Base-by-base conservation (phyloP, 225 moss, liverwort and hornwort genomes). In the Sphagnum tenellum region DNA sequence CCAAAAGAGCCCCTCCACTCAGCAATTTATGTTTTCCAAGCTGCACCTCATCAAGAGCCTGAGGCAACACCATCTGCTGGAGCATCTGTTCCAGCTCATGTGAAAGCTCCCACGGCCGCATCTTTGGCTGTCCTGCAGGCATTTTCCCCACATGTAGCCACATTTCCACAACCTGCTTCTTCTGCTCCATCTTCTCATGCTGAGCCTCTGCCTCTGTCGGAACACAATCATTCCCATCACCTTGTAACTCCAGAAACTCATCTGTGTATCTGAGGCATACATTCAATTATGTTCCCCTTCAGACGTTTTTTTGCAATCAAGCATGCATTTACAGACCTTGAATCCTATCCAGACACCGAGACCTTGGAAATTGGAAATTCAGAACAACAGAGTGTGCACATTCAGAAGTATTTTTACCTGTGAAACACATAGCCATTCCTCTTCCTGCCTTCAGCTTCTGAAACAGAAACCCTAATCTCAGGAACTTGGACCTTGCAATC, bases 61-160 rank as follows among this genome's bases (percentile, higher is more conserved):
- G 73, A 75, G 78, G 73, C 72, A 73, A 76, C 46, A 71, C 58
- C 69, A 71, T 69, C 48, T 69, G 68, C 51, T 71, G 71, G 12
- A 81, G 78, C 78, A 67, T 65, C 61, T 73, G 75, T 69, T 91
- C 91, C 61, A 86, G 84, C 68, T 78, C 66, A 56, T 89, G 86
- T 60, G 79, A 84, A 59, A 77, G 70, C 76, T 89, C 91, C 91
- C 91, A 91, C 49, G 78, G 74, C 65, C 75, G 81, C 64, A 78
- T 63, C 54, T 46, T 71, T 65, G 81, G 70, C 69, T 73, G 73
- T 58, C 64, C 63, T 69, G 79, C 80, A 47, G 68, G 65, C 7
- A 56, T 67, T 2, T 50, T 80, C 74, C 91, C 91, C 69, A 76
- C 88, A 4, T 72, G 75, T 64, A 91, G 68, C 91, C 91, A 89